Evolutionary conservation across 2,329 filamentous ascomycete genomes (phyloP).

Genomic region (Sclerotinia subarctica): DNA sequence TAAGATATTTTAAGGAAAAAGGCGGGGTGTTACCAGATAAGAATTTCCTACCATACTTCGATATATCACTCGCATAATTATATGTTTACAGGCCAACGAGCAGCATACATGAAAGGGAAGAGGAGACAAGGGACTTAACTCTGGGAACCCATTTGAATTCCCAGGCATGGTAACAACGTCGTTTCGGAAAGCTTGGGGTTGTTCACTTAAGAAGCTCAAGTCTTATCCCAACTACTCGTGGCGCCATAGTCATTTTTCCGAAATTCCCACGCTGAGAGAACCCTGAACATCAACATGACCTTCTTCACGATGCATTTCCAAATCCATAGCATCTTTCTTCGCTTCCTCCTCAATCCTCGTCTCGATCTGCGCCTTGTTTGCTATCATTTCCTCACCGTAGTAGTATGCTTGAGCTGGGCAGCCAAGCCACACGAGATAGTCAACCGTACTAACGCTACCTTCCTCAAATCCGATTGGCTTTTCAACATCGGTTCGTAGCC

Average conservation of each 20-base stretch:
- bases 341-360: background rate
- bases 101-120: no score
- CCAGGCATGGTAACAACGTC: background rate
- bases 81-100: background rate
- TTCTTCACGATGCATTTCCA: background rate
- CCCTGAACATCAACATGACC: background rate
- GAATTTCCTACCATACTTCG: background rate
- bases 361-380: background rate
- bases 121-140: background rate
- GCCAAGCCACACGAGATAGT: constrained; percentile 10
- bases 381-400: background rate
- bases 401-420: constrained; percentile 10
- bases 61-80: background rate
- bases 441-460: background rate
- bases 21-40: background rate
- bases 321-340: background rate
- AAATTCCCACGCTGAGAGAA: background rate
- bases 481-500: background rate
- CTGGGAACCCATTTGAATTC: no score
- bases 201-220: background rate
- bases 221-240: no score
- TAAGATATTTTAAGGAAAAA: no score
- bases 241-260: no score
- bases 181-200: background rate
- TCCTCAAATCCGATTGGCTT: background rate